These are phyloP conservation scores for Cystobasidium slooffiae DNA, from an alignment of 1,284 basidiomycete genomes.

Conservation along the genomic window DNA sequence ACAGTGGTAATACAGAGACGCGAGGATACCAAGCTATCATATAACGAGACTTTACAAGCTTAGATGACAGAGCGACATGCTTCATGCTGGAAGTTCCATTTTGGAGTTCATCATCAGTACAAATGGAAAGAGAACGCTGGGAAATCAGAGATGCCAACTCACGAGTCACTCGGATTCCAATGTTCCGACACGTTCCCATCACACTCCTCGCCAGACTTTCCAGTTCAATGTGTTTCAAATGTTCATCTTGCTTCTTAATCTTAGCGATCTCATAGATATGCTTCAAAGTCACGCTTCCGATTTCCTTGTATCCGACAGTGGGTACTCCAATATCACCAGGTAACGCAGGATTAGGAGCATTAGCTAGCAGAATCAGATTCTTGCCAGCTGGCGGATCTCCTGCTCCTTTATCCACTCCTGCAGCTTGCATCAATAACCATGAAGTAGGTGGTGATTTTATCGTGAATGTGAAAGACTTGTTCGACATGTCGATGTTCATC, in stretches of 20 bases:
- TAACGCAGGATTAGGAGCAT: slow-evolving; percentile 34
- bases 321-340: slow-evolving; percentile 23
- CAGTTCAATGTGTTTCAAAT: slow-evolving; percentile 78
- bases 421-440: slow-evolving; percentile 83
- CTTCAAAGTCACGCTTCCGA: slow-evolving; percentile 87
- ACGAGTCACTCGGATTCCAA: slow-evolving; percentile 85
- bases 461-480: slow-evolving; percentile 91
- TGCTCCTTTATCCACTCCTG: slow-evolving; percentile 83
- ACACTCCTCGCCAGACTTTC: slow-evolving; percentile 86
- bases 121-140: too few relatives aligned
- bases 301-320: slow-evolving; percentile 60
- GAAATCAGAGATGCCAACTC: background rate
- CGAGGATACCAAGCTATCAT: too few relatives aligned
- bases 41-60: too few relatives aligned
- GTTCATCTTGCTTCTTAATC: slow-evolving; percentile 89
- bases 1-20: slow-evolving; percentile 4
- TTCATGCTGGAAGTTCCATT: background rate
- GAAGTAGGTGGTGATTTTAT: slow-evolving; percentile 93
- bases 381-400: slow-evolving; percentile 50
- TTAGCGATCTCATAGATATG: slow-evolving; percentile 99
- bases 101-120: too few relatives aligned
- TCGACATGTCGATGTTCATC: slow-evolving; percentile 84
- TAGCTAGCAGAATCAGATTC: slow-evolving; percentile 20
- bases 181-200: slow-evolving; percentile 78
- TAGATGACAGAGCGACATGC: background rate